Conservation (phyloP, 2,329 filamentous ascomycete species). For the Venturia effusa region DNA sequence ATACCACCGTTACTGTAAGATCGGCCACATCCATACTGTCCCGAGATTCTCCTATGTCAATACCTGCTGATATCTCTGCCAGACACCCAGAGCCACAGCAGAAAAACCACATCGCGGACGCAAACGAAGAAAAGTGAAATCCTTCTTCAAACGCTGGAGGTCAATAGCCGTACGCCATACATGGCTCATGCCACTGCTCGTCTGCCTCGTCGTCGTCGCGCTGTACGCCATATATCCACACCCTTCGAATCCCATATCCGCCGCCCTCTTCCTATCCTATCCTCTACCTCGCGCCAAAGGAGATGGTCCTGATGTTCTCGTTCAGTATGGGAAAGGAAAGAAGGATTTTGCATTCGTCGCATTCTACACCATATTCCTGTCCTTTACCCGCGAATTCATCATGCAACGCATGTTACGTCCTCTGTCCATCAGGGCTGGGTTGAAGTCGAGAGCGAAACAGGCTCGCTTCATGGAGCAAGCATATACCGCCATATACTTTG, state of each 20-base stretch:
- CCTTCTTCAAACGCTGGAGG: conserved; percentile 34
- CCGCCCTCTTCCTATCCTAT: conserved; percentile 86
- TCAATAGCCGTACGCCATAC: conserved; percentile 42
- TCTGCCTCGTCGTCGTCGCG: conserved; percentile 52
- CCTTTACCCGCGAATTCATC: conserved; percentile 89
- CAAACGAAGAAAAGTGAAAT: conserved; percentile 36
- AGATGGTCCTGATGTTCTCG: conserved; percentile 32
- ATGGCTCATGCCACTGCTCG: conserved; percentile 57
- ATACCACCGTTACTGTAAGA: conserved; percentile 4
- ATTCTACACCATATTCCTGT: conserved; percentile 83
- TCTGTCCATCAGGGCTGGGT: conserved; percentile 57
- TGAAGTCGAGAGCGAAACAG: conserved; percentile 66
- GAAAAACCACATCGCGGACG: conserved; percentile 14
- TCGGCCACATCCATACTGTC: neutral
- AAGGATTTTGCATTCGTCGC: conserved; percentile 78
- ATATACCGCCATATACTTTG: conserved; percentile 90
- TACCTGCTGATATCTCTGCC: neutral
- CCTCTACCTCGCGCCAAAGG: conserved; percentile 46
- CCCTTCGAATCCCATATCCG: conserved; percentile 65
- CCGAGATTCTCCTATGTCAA: neutral
- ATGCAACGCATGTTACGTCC: conserved; percentile 85
- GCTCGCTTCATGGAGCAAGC: conserved; percentile 91
- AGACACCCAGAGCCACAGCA: neutral
- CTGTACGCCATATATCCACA: conserved; percentile 68
- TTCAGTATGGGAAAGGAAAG: conserved; percentile 78